phyloP scores from a whole-genome alignment of 2,329 filamentous ascomycete genomes.

The Aspergillus luchuensis region DNA sequence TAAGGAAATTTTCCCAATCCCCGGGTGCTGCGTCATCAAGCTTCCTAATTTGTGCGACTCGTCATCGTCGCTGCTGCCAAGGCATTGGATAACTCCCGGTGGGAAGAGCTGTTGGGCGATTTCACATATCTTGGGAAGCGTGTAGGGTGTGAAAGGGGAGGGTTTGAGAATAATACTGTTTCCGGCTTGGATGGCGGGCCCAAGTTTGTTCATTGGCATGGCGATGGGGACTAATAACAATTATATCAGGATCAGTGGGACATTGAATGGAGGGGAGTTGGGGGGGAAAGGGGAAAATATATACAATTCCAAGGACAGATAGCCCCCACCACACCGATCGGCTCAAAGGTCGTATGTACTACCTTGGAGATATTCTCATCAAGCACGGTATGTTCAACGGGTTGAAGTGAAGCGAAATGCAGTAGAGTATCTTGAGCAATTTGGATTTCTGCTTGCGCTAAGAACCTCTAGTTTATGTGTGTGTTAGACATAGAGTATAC shows the following conservation, averaged over 20 bases:
- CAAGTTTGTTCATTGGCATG: neutral
- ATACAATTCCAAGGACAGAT: neutral
- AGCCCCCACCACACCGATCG: neutral
- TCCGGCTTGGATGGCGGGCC: neutral
- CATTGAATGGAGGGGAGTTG: neutral
- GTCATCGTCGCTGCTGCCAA: neutral
- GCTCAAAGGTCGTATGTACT: neutral
- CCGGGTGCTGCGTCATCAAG: slow-evolving; percentile 6
- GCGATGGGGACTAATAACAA: neutral
- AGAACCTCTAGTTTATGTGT: neutral
- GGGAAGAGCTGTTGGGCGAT: neutral
- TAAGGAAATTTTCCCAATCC: slow-evolving; percentile 21
- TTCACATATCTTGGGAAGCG: neutral
- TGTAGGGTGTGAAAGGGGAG: neutral
- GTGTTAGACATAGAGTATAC: neutral
- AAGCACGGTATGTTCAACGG: no score
- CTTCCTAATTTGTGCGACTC: neutral
- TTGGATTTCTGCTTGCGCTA: neutral
- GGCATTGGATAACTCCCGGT: neutral
- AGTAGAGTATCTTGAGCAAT: neutral
- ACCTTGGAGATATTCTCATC: neutral
- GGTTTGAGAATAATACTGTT: neutral
- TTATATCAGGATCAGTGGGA: neutral
- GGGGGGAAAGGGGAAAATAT: neutral
- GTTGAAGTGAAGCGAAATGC: no score